Conservation (phyloP, 2,329 filamentous ascomycete genomes). For the Fusarium protoensiforme region DNA sequence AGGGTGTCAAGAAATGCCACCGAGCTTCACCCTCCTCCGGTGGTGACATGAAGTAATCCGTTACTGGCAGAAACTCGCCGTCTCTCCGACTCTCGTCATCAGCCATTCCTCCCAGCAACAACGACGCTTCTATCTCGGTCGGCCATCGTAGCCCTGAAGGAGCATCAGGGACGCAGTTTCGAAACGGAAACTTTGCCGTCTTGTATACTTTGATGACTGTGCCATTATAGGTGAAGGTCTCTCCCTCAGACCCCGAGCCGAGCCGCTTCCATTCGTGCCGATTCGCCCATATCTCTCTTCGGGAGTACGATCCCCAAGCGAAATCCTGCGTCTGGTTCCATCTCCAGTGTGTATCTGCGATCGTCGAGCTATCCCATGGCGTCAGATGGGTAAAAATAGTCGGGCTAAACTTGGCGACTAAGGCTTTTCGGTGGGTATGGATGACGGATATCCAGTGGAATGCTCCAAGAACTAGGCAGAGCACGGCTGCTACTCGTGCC, state of each 20-base stretch:
- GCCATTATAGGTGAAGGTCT: slow-evolving; percentile 42
- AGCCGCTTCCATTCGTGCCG: slow-evolving; percentile 42
- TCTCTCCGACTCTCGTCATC: slow-evolving; percentile 3
- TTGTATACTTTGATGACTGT: slow-evolving; percentile 47
- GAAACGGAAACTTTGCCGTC: slow-evolving; percentile 40
- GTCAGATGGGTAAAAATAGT: slow-evolving; percentile 27
- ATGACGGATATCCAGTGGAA: slow-evolving; percentile 16
- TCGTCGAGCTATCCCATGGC: background rate
- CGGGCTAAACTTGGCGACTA: slow-evolving; percentile 37
- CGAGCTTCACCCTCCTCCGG: background rate
- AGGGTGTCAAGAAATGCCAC: slow-evolving; percentile 47
- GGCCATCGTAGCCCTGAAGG: slow-evolving; percentile 40
- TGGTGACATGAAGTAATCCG: slow-evolving; percentile 46
- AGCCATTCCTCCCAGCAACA: slow-evolving; percentile 42
- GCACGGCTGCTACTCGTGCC: background rate
- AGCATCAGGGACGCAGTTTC: slow-evolving; percentile 44
- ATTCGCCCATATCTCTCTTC: slow-evolving; percentile 29
- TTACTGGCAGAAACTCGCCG: slow-evolving; percentile 42
- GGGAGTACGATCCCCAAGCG: slow-evolving; percentile 12
- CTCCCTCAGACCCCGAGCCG: slow-evolving; percentile 46
- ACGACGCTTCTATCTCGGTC: slow-evolving; percentile 45
- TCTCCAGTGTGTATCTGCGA: slow-evolving; percentile 22
- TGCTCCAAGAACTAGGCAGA: slow-evolving; percentile 13
- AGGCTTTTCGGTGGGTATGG: slow-evolving; percentile 11
- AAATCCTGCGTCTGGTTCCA: slow-evolving; percentile 2